Percentiles rank a stretch among this genome's conserved stretches.
These are phyloP conservation scores for Backusella tuberculispora DNA, from an alignment of 192 early-diverging fungal genomes.

Conservation along the genomic window DNA sequence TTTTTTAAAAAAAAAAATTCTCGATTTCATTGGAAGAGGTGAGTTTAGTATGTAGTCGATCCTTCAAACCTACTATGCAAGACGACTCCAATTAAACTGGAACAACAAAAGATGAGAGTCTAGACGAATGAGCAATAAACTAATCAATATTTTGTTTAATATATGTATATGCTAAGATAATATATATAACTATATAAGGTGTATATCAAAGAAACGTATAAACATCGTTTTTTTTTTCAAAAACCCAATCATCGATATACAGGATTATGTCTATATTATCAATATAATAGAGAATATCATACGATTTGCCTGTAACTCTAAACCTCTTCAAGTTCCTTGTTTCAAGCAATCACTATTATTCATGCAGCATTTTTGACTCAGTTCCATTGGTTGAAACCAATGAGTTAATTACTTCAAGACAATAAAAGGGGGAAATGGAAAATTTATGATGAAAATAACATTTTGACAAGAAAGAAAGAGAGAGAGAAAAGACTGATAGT, in stretches of 20 bases:
- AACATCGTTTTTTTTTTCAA: no score
- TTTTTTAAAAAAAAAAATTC: no score
- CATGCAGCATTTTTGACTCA: background rate
- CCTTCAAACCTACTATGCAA: background rate
- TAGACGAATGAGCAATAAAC: no score
- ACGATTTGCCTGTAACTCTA: background rate
- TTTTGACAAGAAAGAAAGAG: no score
- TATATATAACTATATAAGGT: no score
- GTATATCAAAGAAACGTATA: no score
- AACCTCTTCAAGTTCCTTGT: background rate
- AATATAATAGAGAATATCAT: background rate
- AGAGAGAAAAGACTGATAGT: no score
- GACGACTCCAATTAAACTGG: background rate
- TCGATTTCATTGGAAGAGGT: no score
- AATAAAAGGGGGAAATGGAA: constrained; percentile 1
- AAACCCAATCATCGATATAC: no score
- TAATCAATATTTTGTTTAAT: no score
- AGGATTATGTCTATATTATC: no score
- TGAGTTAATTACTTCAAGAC: background rate
- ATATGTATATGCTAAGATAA: no score
- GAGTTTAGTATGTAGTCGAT: background rate
- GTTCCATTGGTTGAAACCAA: background rate
- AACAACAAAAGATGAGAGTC: background rate
- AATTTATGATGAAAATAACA: background rate
- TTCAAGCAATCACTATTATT: background rate